Percentiles rank a stretch among this genome's conserved stretches.
phyloP scores from a whole-genome alignment of 495 filamentous ascomycete species.

The Xylaria curta region DNA sequence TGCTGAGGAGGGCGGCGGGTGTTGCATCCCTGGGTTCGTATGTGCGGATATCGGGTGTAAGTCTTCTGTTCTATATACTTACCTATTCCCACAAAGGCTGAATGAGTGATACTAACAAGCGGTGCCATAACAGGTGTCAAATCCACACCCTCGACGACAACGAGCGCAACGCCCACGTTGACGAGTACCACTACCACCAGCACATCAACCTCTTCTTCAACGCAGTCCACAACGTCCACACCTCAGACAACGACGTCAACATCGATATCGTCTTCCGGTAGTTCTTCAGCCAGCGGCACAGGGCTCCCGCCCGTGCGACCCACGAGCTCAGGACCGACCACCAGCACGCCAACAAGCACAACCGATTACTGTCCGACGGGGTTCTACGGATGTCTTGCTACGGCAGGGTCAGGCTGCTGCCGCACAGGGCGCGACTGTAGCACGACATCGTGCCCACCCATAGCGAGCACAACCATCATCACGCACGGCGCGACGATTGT shows the following conservation, averaged over 20 bases:
- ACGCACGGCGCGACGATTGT: slow-evolving; percentile 72
- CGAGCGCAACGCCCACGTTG: slow-evolving; percentile 40
- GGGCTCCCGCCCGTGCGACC: slow-evolving; percentile 47
- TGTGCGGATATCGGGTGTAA: slow-evolving; percentile 85
- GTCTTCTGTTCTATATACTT: slow-evolving; percentile 36
- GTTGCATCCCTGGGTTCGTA: slow-evolving; percentile 80
- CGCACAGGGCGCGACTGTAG: slow-evolving; percentile 82
- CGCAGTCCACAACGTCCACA: slow-evolving; percentile 51
- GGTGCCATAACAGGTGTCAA: slow-evolving; percentile 36
- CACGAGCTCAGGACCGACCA: slow-evolving; percentile 39
- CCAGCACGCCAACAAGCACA: slow-evolving; percentile 31
- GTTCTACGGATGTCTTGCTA: slow-evolving; percentile 61
- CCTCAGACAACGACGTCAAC: slow-evolving; percentile 32
- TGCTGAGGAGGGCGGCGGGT: slow-evolving; percentile 76
- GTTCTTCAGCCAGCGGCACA: slow-evolving; percentile 38
- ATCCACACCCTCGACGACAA: slow-evolving; percentile 53
- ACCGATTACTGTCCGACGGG: slow-evolving; percentile 61
- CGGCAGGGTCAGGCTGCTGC: slow-evolving; percentile 64
- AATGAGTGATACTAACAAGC: slow-evolving; percentile 5
- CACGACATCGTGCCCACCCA: slow-evolving; percentile 60
- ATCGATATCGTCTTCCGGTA: slow-evolving; percentile 40
- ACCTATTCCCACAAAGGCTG: background rate
- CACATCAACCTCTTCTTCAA: slow-evolving; percentile 33
- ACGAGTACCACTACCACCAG: background rate
- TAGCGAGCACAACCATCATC: slow-evolving; percentile 64